phyloP scores from a whole-genome alignment of 2,329 filamentous ascomycete genomes.

The Epichloe typhina region DNA sequence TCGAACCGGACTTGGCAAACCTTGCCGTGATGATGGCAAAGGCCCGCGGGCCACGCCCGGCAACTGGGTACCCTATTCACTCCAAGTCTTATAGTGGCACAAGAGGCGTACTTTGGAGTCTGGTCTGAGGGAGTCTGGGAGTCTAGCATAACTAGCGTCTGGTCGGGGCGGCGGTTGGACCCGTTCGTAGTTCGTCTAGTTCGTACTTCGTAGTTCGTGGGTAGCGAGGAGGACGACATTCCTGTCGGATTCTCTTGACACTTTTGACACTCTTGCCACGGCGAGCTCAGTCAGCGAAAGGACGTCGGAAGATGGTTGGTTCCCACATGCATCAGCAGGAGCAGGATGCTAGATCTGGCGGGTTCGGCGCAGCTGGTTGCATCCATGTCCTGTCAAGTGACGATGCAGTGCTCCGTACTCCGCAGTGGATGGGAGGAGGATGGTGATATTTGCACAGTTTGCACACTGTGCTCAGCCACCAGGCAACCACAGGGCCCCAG shows the following conservation, averaged over 20 bases:
- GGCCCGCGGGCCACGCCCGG: not conserved
- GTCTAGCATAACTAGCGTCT: not conserved
- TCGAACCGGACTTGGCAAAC: not conserved
- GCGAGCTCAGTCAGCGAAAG: not conserved
- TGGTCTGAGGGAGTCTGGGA: not conserved
- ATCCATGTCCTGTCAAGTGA: constrained; percentile 1
- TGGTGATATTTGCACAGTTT: not conserved
- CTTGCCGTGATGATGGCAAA: not conserved
- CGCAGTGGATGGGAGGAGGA: not conserved
- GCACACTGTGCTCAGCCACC: not conserved
- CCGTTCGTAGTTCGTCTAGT: not conserved
- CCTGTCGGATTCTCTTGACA: not conserved
- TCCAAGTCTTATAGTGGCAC: too few species aligned
- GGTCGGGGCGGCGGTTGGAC: not conserved
- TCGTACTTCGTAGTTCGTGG: too few species aligned
- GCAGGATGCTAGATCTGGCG: constrained; percentile 2
- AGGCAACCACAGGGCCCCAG: too few species aligned
- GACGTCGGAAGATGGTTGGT: too few species aligned
- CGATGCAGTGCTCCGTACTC: not conserved
- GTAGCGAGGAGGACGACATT: not conserved
- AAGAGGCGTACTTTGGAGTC: too few species aligned
- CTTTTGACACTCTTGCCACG: too few species aligned
- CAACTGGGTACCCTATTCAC: too few species aligned
- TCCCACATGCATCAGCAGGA: not conserved
- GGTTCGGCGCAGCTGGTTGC: not conserved